These are phyloP conservation scores for Botrytis medusae DNA, from an alignment of 2,329 filamentous ascomycete species.

Conservation along the genomic window DNA sequence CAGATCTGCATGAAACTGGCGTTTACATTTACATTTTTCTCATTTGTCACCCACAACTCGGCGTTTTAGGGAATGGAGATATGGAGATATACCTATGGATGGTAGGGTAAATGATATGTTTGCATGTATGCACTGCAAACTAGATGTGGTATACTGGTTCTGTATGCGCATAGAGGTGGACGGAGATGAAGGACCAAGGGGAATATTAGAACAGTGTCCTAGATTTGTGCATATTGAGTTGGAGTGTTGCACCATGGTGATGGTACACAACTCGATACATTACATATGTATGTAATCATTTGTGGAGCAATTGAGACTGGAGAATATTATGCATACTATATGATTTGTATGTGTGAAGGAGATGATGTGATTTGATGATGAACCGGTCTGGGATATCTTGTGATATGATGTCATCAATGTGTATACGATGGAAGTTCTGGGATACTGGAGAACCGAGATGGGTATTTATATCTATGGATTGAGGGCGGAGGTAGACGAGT, in stretches of 20 bases:
- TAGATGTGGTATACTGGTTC: slow-evolving; percentile 6
- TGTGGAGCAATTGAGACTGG: not conserved
- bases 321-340: not conserved
- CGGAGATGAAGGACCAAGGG: not conserved
- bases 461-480: not conserved
- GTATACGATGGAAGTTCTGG: not conserved
- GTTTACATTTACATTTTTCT: not conserved
- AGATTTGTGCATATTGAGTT: not conserved
- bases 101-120: slow-evolving; percentile 12
- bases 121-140: slow-evolving; percentile 4
- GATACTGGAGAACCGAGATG: not conserved
- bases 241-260: not conserved
- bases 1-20: slow-evolving; percentile 13
- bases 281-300: slow-evolving; percentile 5
- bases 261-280: not conserved
- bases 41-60: not conserved
- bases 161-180: too few relatives aligned
- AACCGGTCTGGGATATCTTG: too few relatives aligned
- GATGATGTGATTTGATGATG: too few relatives aligned
- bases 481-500: not conserved
- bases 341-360: not conserved
- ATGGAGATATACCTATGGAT: slow-evolving; percentile 15
- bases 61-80: slow-evolving; percentile 9
- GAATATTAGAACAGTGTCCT: not conserved
- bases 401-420: not conserved